Base-by-base conservation (phyloP, 768 basidiomycete genomes). In the Naganishia onofrii region DNA sequence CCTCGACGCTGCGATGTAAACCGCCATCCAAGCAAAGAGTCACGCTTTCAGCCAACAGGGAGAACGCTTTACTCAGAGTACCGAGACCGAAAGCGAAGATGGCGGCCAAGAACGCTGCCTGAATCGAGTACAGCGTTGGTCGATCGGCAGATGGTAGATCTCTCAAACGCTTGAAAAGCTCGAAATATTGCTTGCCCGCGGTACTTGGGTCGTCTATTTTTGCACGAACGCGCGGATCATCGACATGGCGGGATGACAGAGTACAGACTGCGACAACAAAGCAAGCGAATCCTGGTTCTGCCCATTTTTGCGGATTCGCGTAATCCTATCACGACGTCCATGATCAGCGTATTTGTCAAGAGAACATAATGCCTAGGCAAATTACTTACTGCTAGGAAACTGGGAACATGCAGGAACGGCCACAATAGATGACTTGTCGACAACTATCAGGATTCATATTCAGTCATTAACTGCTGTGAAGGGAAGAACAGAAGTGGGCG, bases 231-330 rank as follows among this genome's bases (percentile, higher is more conserved):
- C 93, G 88, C 26, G 89, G 88, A 81, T 95, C 93, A 77, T 96
- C 93, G 73, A 93, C 89, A 79, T 96, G 93, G 51, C 93, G 86
- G 3, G 92, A 94, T 0, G 92, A 89, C 6, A 96, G 85, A 73
- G 92, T 94, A 77, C 93, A 95, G 38, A 94, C 85, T 0, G 92
- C 87, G n/a, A 95, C 91, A 71, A 95, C 91, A 78, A 94, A 93
- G 12, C 92, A 88, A 48, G 90, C 92, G 76, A 96, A 96, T 10
- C 93, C 93, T 9, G 93, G 91, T 81, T 94, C 92, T 60, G 89
- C 91, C 93, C 93, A 95, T 84, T 93, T 93, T 81, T 87, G 87
- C 63, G 93, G 93, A 73, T 93, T 91, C 51, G 91, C 91, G 78
- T 96, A 96, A 81, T 96, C 93, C 89, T 91, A 73, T 1, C 28